phyloP scores from a whole-genome alignment of 352 stramenopile genomes.

The Phytophthora foliorum region DNA sequence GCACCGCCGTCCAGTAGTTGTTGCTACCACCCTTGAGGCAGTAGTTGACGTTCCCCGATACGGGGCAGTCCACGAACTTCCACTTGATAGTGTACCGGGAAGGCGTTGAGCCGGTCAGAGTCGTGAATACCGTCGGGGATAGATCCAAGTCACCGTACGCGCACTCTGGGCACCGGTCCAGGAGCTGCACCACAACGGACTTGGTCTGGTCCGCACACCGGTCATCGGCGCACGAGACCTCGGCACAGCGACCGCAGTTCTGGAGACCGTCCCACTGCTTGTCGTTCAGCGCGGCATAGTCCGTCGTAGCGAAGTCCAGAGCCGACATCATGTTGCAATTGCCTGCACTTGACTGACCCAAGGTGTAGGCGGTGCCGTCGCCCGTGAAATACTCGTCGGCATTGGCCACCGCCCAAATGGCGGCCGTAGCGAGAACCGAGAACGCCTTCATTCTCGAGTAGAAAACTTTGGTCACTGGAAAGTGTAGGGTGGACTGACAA shows the following conservation, averaged over 20 bases:
- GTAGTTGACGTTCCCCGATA: constrained; percentile 59
- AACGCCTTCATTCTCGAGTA: constrained; percentile 30
- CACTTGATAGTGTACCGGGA: constrained; percentile 55
- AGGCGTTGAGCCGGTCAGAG: constrained; percentile 53
- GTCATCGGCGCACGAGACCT: constrained; percentile 69
- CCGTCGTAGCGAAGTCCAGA: constrained; percentile 39
- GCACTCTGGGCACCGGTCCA: constrained; percentile 83
- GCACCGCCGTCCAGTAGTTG: constrained; percentile 55
- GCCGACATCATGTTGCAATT: constrained; percentile 65
- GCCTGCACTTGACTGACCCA: constrained; percentile 45
- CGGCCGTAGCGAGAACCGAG: constrained; percentile 10
- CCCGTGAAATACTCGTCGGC: constrained; percentile 52
- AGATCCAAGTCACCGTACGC: constrained; percentile 69
- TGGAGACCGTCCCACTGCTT: constrained; percentile 65
- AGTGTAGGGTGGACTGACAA: neutral
- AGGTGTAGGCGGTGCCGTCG: constrained; percentile 57
- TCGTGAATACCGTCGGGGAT: constrained; percentile 52
- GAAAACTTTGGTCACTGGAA: neutral
- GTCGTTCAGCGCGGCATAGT: constrained; percentile 81
- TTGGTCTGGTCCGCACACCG: constrained; percentile 53
- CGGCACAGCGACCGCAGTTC: constrained; percentile 75
- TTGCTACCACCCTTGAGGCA: constrained; percentile 67
- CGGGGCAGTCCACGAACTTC: constrained; percentile 63
- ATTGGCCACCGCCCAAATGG: constrained; percentile 10
- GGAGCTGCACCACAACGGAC: constrained; percentile 63